phyloP scores from a whole-genome alignment of 495 filamentous ascomycete genomes.

The Penicillium lagena region DNA sequence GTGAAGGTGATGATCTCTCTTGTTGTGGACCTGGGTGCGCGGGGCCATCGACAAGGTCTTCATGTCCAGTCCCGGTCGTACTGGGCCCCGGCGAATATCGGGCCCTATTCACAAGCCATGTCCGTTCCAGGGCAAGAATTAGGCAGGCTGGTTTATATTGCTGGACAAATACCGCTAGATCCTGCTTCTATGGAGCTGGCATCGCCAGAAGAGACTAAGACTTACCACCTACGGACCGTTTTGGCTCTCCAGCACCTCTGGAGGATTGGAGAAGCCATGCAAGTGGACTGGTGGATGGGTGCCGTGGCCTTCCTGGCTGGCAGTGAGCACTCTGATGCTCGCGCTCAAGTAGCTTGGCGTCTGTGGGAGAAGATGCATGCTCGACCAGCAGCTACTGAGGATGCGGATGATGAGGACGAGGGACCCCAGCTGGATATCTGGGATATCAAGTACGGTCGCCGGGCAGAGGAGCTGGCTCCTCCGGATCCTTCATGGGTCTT shows the following conservation, averaged over 20 bases:
- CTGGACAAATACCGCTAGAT: conserved; percentile 87
- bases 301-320: conserved; percentile 64
- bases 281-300: conserved; percentile 66
- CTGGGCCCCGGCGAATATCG: conserved; percentile 98
- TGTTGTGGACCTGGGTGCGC: conserved; percentile 30
- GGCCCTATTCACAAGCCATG: conserved; percentile 92
- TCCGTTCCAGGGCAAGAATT: conserved; percentile 40
- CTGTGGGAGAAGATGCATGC: conserved; percentile 48
- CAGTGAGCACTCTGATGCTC: conserved; percentile 16
- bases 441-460: conserved; percentile 57
- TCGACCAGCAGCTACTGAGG: conserved; percentile 10
- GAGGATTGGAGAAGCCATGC: conserved; percentile 69
- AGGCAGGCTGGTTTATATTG: conserved; percentile 51
- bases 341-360: conserved; percentile 37
- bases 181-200: conserved; percentile 69
- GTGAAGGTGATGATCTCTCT: conserved; percentile 58
- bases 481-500: conserved; percentile 7
- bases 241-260: conserved; percentile 85
- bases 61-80: conserved; percentile 93
- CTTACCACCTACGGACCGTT: conserved; percentile 42
- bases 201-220: conserved; percentile 7
- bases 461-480: conserved; percentile 14
- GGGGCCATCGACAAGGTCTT: conserved; percentile 46
- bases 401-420: conserved; percentile 34
- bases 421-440: conserved; percentile 58